phyloP scores from a whole-genome alignment of 495 filamentous ascomycete species.

The Penicillium pancosmium region DNA sequence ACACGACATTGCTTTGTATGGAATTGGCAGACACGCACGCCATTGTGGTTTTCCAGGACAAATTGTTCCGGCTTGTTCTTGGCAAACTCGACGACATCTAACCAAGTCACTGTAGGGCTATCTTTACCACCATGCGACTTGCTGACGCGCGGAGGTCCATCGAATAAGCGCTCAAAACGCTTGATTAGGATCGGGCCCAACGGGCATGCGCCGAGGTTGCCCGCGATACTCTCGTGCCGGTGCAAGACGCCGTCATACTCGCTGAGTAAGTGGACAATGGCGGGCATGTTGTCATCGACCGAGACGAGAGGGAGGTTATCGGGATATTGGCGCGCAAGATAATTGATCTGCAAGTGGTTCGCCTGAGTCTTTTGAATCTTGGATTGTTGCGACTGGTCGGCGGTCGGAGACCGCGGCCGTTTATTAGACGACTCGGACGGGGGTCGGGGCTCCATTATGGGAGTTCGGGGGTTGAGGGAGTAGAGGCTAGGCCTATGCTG shows the following conservation, averaged over 20 bases:
- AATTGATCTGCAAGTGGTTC: conserved; percentile 79
- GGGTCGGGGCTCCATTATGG: conserved; percentile 43
- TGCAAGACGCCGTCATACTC: conserved; percentile 84
- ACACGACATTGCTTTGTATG: conserved; percentile 78
- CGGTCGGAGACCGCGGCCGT: conserved; percentile 62
- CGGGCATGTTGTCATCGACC: conserved; percentile 60
- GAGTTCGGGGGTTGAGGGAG: background rate
- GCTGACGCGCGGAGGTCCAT: conserved; percentile 72
- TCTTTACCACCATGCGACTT: conserved; percentile 67
- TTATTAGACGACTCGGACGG: conserved; percentile 50
- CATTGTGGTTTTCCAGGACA: conserved; percentile 69
- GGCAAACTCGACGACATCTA: conserved; percentile 84
- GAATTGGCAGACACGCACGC: conserved; percentile 74
- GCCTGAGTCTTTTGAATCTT: conserved; percentile 57
- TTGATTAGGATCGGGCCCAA: conserved; percentile 81
- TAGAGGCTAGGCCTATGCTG: background rate
- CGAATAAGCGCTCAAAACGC: conserved; percentile 83
- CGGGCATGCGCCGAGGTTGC: conserved; percentile 81
- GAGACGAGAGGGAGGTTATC: conserved; percentile 65
- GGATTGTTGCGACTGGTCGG: conserved; percentile 48
- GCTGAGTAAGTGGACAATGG: conserved; percentile 66
- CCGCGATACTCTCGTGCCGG: conserved; percentile 82
- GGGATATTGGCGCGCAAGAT: conserved; percentile 66
- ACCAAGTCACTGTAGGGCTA: conserved; percentile 68
- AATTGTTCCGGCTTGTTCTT: conserved; percentile 80